phyloP scores from a whole-genome alignment of 306 rosid species.

The Cucumis cinereus region DNA sequence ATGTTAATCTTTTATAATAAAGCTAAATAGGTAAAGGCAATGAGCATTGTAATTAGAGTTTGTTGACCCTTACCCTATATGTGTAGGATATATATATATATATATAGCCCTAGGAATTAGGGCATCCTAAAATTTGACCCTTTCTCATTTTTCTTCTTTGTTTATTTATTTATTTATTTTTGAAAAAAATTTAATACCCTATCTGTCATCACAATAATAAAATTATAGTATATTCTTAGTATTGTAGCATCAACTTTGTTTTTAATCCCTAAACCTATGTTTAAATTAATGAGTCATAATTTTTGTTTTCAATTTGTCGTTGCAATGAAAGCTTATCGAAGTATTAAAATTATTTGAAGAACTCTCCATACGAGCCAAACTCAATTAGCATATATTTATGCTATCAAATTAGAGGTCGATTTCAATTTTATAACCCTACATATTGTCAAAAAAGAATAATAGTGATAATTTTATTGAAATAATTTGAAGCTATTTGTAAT shows the following conservation, averaged over 20 bases:
- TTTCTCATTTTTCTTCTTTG: neutral
- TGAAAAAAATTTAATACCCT: neutral
- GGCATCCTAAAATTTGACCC: neutral
- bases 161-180: neutral
- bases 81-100: neutral
- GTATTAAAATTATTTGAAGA: too few species aligned
- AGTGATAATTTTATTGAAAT: too few species aligned
- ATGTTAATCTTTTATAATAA: neutral
- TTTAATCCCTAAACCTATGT: neutral
- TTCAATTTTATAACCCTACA: too few species aligned
- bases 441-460: too few species aligned
- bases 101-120: neutral
- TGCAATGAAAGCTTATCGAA: neutral
- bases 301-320: neutral
- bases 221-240: neutral
- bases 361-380: too few species aligned
- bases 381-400: too few species aligned
- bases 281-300: neutral
- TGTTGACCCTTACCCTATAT: neutral
- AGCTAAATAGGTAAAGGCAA: neutral
- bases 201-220: neutral
- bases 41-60: neutral
- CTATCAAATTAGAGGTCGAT: too few species aligned
- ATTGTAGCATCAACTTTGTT: neutral
- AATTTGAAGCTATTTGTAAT: too few species aligned